Evolutionary conservation across 352 stramenopile genomes (phyloP).

Genomic region (Peronospora farinosa): DNA sequence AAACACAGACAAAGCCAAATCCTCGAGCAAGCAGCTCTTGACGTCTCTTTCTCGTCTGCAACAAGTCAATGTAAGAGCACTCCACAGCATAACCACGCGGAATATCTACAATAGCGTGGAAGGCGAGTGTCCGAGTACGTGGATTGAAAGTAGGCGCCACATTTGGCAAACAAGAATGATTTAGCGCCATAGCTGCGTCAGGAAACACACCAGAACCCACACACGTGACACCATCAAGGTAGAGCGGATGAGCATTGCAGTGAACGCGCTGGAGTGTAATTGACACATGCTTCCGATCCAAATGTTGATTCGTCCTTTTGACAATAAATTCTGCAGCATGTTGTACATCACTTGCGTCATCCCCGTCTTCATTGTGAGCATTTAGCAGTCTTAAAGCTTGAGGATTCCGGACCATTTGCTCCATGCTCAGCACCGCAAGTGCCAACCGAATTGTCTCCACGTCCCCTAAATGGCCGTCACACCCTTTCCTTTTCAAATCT

Average conservation of each 20-base stretch:
- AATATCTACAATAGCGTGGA: constrained; percentile 41
- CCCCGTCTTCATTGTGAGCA: constrained; percentile 3
- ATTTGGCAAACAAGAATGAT: constrained; percentile 64
- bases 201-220: constrained; percentile 56
- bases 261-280: constrained; percentile 38
- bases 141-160: constrained; percentile 47
- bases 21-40: constrained; percentile 30
- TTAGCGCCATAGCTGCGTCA: constrained; percentile 59
- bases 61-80: constrained; percentile 55
- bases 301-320: constrained; percentile 3
- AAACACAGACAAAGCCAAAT: constrained; percentile 54
- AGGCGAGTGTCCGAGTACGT: constrained; percentile 36
- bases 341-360: constrained; percentile 1
- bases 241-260: constrained; percentile 53
- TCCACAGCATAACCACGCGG: constrained; percentile 28
- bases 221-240: constrained; percentile 33
- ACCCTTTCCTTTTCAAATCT: constrained; percentile 8
- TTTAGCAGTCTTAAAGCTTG: constrained; percentile 25
- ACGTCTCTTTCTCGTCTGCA: constrained; percentile 30
- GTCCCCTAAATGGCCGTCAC: constrained; percentile 12
- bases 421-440: constrained; percentile 54
- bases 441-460: constrained; percentile 42
- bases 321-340: constrained; percentile 12
- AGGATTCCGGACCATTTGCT: constrained; percentile 37
- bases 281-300: constrained; percentile 26